phyloP scores from a whole-genome alignment of 306 rosid genomes.

The Inga leiocalycina region DNA sequence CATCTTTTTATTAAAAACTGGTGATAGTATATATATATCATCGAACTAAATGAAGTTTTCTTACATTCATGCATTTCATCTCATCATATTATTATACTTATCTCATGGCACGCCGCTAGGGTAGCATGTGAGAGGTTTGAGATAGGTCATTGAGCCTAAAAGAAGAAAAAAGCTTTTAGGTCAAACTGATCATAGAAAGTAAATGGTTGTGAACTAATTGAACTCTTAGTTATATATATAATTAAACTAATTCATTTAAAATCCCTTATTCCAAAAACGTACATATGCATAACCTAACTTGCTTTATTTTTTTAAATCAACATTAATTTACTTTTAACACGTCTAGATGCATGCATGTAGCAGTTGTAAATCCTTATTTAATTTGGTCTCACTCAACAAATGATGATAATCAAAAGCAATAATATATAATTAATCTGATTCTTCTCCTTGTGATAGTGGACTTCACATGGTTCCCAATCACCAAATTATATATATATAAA shows the following conservation, averaged over 20 bases:
- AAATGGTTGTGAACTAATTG: background rate
- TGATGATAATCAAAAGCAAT: background rate
- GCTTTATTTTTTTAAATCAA: background rate
- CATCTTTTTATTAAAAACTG: too few relatives aligned
- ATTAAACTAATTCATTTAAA: background rate
- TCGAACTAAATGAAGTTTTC: too few relatives aligned
- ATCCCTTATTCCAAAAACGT: background rate
- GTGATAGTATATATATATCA: too few relatives aligned
- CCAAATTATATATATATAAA: background rate
- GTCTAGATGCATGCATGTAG: slow-evolving; percentile 11
- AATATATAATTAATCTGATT: too few relatives aligned
- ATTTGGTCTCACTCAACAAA: background rate
- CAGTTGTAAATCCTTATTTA: background rate
- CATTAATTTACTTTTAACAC: background rate
- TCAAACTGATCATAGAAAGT: background rate
- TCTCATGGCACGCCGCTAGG: background rate
- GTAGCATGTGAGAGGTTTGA: background rate
- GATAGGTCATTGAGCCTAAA: background rate
- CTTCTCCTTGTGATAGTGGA: background rate
- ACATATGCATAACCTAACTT: background rate
- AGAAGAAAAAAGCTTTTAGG: background rate
- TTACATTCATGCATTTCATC: too few relatives aligned
- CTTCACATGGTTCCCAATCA: slow-evolving; percentile 8
- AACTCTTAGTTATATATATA: background rate
- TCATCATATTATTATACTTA: too few relatives aligned